phyloP scores from a whole-genome alignment of 805 yeast genomes.

The Saccharomycodes ludwigii region DNA sequence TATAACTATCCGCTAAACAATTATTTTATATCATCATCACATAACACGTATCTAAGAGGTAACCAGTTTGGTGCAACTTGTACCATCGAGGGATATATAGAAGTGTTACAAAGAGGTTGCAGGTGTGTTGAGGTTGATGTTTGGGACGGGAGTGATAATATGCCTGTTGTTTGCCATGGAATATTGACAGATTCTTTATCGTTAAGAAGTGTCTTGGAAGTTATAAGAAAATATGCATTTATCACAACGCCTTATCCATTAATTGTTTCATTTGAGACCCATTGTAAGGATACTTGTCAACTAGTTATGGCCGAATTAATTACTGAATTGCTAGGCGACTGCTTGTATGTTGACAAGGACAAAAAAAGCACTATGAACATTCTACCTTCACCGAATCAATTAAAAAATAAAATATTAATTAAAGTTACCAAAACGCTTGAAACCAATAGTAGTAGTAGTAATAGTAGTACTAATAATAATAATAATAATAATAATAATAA shows the following conservation, averaged over 20 bases:
- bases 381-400: conserved; percentile 68
- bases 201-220: conserved; percentile 53
- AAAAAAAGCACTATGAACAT: no score
- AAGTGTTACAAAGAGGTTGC: conserved; percentile 84
- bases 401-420: conserved; percentile 59
- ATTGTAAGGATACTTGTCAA: conserved; percentile 65
- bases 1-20: conserved; percentile 62
- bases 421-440: conserved; percentile 56
- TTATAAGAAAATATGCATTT: conserved; percentile 77
- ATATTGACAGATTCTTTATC: conserved; percentile 69
- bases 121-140: conserved; percentile 90
- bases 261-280: conserved; percentile 73
- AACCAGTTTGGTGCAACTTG: conserved; percentile 80
- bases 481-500: no score
- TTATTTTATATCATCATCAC: conserved; percentile 86
- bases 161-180: conserved; percentile 89
- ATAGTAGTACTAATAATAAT: no score
- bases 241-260: conserved; percentile 79
- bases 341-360: conserved; percentile 27
- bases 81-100: conserved; percentile 79
- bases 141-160: conserved; percentile 78
- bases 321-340: conserved; percentile 45
- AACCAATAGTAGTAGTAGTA: not conserved
- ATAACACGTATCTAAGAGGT: conserved; percentile 84
- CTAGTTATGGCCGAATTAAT: conserved; percentile 40